Base-by-base conservation (phyloP, 169 alveolate genomes). In the Plasmodium ovale region DNA sequence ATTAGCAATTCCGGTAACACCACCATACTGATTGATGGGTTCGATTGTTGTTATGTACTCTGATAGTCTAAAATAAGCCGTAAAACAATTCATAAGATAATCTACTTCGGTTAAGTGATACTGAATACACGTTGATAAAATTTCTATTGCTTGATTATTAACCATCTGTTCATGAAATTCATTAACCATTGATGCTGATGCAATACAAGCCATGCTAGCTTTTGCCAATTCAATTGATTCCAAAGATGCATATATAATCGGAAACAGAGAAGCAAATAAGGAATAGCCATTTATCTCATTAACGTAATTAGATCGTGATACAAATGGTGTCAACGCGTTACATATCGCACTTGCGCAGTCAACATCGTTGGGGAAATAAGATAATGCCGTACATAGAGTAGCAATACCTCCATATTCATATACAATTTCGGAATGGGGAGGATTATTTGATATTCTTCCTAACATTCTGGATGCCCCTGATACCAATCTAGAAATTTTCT, bases 1-100 rank as follows among this genome's bases (percentile, higher is more conserved):
- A 33, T 93, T 92, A 27, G 96, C 94, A 35, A 96, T 93, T 16
- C 98, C 98, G 37, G 91, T 94, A 10, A 96, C 88, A 33, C 98
- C 98, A 14, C 98, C 98, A 82, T 96, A 96, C 87, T 96, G 98
- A 72, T 92, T 87, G n/a, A 96, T 94, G 33, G 94, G 92, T 14
- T 93, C 93, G 14, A 96, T 89, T 21, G 95, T 89, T 54, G 92
- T 92, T 47, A 96, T 93, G 29, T 90, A 91, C n/a, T 96, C 94
- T 0, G 97, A 94, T 69, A 95, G 74, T 47, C 96, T 94, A 88
- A 95, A 95, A 53, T 95, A 96, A 3, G 96, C 94, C 12, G 94
- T 92, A 51, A 96, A 84, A 47, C 96, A 94, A 88, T 94, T 95
- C 35, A 93, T 74, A 72, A 96, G 98, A 90, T 92, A 94, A 70